A percentile compares a stretch with the other conserved stretches of the same genome.
These are phyloP conservation scores for Claviceps fusiformis DNA, from an alignment of 2,329 filamentous ascomycete species.

Conservation along the genomic window DNA sequence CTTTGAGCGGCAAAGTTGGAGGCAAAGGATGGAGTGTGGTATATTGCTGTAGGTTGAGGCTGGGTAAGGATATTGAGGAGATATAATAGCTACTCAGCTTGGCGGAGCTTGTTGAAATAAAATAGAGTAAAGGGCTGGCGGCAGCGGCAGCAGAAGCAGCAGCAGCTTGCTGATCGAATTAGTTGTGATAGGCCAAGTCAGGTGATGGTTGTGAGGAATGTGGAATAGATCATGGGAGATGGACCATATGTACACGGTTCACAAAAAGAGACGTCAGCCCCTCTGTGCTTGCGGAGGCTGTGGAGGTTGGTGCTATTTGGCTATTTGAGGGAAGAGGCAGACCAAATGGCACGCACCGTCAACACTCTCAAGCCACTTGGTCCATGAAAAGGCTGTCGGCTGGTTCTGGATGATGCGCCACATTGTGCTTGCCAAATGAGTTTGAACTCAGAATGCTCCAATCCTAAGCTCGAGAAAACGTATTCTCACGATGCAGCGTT, in stretches of 20 bases:
- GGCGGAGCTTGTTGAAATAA: background rate
- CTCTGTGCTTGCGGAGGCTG: slow-evolving; percentile 12
- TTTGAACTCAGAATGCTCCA: background rate
- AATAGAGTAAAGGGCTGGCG: no score
- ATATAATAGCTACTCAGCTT: background rate
- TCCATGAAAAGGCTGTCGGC: background rate
- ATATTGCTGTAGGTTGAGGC: slow-evolving; percentile 4
- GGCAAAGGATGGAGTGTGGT: background rate
- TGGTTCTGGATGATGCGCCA: slow-evolving; percentile 1
- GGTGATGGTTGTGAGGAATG: no score
- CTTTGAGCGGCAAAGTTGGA: background rate
- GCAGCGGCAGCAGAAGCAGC: no score
- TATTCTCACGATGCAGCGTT: slow-evolving; percentile 3
- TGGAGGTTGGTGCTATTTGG: slow-evolving; percentile 20
- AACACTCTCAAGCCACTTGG: slow-evolving; percentile 1
- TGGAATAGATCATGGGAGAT: slow-evolving; percentile 12
- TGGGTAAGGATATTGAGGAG: background rate
- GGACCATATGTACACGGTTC: slow-evolving; percentile 10
- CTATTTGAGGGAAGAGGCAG: slow-evolving; percentile 1
- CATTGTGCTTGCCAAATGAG: background rate
- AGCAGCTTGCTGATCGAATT: slow-evolving; percentile 16
- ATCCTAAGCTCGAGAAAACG: slow-evolving; percentile 4
- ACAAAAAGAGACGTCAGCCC: slow-evolving; percentile 7
- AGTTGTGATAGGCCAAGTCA: slow-evolving; percentile 13
- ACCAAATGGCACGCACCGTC: background rate